Conservation (phyloP, 2,329 filamentous ascomycete species). For the Trichoderma cornu-damae region DNA sequence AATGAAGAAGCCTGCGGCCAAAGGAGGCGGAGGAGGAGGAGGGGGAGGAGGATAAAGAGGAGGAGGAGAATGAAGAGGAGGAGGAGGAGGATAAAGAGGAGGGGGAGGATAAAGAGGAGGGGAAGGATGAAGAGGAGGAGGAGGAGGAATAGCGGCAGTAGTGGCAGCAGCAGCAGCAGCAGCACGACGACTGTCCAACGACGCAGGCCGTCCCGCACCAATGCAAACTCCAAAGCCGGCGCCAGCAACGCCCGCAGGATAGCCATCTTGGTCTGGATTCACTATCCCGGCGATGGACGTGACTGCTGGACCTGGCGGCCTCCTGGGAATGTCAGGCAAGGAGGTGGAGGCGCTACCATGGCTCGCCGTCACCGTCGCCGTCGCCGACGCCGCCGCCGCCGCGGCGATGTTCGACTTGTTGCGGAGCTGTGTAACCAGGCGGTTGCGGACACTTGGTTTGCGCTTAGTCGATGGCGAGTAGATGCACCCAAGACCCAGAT, state of each 20-base stretch:
- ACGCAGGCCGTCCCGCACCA: not conserved
- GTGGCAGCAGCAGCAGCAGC: no score
- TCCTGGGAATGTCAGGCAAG: slow-evolving; percentile 3
- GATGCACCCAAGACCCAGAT: slow-evolving; percentile 33
- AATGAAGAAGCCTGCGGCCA: slow-evolving; percentile 32
- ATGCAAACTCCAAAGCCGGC: not conserved
- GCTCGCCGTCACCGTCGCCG: no score
- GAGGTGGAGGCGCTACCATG: not conserved
- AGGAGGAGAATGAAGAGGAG: no score
- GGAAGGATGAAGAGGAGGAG: no score
- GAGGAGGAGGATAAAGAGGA: no score
- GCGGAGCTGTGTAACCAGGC: slow-evolving; percentile 35
- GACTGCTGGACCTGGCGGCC: slow-evolving; percentile 18
- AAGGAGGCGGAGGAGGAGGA: no score
- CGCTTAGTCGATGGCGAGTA: slow-evolving; percentile 33
- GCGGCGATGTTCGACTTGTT: slow-evolving; percentile 20
- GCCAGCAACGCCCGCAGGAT: not conserved
- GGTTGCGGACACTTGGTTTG: slow-evolving; percentile 33
- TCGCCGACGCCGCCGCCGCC: no score
- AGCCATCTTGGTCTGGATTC: slow-evolving; percentile 14
- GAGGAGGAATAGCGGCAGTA: no score
- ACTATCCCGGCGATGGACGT: slow-evolving; percentile 28
- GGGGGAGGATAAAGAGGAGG: no score
- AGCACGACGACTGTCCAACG: not conserved
- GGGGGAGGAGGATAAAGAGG: no score